These are phyloP conservation scores for Chytriomyces confervae DNA, from an alignment of 192 early-diverging fungal species.

Conservation along the genomic window DNA sequence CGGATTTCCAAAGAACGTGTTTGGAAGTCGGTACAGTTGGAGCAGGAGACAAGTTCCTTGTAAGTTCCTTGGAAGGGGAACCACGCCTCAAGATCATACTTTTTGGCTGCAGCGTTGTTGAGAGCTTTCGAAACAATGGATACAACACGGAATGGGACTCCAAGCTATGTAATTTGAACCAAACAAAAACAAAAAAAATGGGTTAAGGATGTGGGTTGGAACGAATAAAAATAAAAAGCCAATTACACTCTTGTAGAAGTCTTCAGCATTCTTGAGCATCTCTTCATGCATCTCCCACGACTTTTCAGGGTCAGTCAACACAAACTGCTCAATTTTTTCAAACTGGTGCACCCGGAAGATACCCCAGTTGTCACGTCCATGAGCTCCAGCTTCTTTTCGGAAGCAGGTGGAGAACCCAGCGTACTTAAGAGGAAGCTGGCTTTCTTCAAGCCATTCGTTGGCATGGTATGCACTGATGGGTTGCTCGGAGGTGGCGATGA, in stretches of 20 bases:
- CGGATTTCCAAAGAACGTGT: conserved; percentile 92
- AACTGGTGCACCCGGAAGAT: conserved; percentile 99
- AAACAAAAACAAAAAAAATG: conserved; percentile 14
- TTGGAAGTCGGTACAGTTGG: conserved; percentile 99
- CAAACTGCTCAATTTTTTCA: conserved; percentile 99
- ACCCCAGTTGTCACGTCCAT: conserved; percentile 97
- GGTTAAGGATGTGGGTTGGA: neutral
- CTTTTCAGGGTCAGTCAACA: conserved; percentile 94
- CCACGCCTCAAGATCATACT: conserved; percentile 99
- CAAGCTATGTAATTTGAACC: conserved; percentile 63
- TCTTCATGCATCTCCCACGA: conserved; percentile 99
- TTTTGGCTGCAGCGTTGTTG: conserved; percentile 99
- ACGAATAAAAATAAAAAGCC: neutral
- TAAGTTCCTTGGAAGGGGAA: conserved; percentile 98
- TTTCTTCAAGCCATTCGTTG: conserved; percentile 92
- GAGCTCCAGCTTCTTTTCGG: conserved; percentile 98
- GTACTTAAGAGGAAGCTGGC: conserved; percentile 87
- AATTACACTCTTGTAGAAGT: conserved; percentile 84
- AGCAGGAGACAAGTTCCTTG: conserved; percentile 98
- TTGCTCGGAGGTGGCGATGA: conserved; percentile 99
- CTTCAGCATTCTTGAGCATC: conserved; percentile 90
- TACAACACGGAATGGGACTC: conserved; percentile 92
- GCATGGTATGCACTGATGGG: conserved; percentile 97
- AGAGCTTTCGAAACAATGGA: conserved; percentile 96
- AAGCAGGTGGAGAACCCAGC: conserved; percentile 99